Conservation (phyloP, 106 monocot species). For the Posidonia australis region DNA sequence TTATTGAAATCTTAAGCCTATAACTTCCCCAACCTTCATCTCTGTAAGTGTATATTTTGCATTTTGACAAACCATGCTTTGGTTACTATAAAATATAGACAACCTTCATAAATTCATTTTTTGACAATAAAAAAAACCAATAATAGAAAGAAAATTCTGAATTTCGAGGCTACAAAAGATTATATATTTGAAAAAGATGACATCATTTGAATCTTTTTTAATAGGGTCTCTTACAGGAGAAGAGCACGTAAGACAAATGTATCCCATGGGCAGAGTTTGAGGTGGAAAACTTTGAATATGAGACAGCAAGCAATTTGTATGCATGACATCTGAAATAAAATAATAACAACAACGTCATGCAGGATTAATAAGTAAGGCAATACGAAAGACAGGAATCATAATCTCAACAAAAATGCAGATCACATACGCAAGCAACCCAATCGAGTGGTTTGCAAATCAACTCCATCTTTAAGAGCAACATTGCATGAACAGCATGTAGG, state of each 20-base stretch:
- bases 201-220: too few relatives aligned
- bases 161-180: too few relatives aligned
- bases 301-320: constrained; percentile 68
- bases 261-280: constrained; percentile 74
- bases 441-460: constrained; percentile 50
- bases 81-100: too few relatives aligned
- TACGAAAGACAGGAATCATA: background rate
- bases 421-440: constrained; percentile 94
- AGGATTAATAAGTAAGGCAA: background rate
- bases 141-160: too few relatives aligned
- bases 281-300: constrained; percentile 60
- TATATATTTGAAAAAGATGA: too few relatives aligned
- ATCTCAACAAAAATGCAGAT: background rate
- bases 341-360: background rate
- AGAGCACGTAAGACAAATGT: constrained; percentile 62
- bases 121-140: too few relatives aligned
- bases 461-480: constrained; percentile 51
- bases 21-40: too few relatives aligned
- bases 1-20: too few relatives aligned
- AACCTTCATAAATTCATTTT: too few relatives aligned
- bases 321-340: constrained; percentile 70
- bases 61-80: too few relatives aligned
- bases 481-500: constrained; percentile 57
- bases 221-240: constrained; percentile 41
- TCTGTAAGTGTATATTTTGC: too few relatives aligned